Evolutionary conservation across 202 grass and related monocot species (phyloP).

Genomic region (Saccharum hybrid): DNA sequence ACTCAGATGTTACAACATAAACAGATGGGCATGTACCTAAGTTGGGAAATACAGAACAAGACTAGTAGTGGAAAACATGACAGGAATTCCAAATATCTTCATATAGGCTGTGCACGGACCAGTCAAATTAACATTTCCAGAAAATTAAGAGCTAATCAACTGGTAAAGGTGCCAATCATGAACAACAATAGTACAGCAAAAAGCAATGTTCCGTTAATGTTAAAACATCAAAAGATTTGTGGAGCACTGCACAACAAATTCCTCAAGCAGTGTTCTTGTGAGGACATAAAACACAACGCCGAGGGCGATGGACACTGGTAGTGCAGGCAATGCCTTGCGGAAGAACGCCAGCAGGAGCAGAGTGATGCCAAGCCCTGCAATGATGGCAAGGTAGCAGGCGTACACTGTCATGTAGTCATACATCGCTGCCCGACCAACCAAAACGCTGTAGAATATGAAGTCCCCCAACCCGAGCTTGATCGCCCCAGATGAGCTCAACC

Average conservation of each 20-base stretch:
- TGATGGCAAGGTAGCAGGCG: slow-evolving; percentile 94
- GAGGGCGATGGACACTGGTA: slow-evolving; percentile 83
- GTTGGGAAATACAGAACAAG: slow-evolving; percentile 6
- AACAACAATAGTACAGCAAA: slow-evolving; percentile 10
- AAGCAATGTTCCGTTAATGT: slow-evolving; percentile 31
- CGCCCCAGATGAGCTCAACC: slow-evolving; percentile 73
- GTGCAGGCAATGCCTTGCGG: slow-evolving; percentile 81
- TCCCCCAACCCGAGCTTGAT: slow-evolving; percentile 96
- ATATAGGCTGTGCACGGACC: slow-evolving; percentile 10
- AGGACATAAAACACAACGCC: slow-evolving; percentile 85
- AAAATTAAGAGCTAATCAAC: slow-evolving; percentile 29
- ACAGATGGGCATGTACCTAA: background rate
- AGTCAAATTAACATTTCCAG: slow-evolving; percentile 25
- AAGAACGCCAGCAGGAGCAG: slow-evolving; percentile 74
- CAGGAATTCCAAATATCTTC: slow-evolving; percentile 4
- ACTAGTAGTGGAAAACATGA: background rate
- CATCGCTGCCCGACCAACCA: slow-evolving; percentile 85
- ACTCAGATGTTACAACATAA: background rate
- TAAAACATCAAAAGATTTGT: slow-evolving; percentile 89
- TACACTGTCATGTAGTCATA: slow-evolving; percentile 97
- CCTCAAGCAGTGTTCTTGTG: slow-evolving; percentile 81
- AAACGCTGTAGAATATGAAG: slow-evolving; percentile 96
- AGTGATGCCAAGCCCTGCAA: slow-evolving; percentile 82
- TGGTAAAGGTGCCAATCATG: background rate
- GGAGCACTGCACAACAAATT: slow-evolving; percentile 82